phyloP scores from a whole-genome alignment of 257 asterid genomes.

The Solanum chiquidenum region DNA sequence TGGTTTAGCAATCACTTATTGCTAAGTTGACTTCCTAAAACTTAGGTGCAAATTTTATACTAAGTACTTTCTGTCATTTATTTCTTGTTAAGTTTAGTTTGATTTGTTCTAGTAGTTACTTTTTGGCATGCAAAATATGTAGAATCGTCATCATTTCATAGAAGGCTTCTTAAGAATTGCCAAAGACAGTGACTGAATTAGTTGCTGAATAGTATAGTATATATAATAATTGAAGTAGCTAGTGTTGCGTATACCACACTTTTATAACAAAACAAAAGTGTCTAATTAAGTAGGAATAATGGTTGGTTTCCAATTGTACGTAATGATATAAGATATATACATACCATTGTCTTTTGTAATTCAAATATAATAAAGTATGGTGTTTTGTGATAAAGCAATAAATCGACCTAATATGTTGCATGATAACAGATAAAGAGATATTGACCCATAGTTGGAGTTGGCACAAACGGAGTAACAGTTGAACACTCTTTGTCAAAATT shows the following conservation, averaged over 20 bases:
- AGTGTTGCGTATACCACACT: neutral
- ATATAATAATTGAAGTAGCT: neutral
- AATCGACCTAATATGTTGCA: neutral
- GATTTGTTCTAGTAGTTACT: neutral
- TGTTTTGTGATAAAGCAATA: neutral
- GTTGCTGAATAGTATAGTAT: neutral
- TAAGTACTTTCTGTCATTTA: neutral
- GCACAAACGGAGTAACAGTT: neutral
- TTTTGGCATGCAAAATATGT: neutral
- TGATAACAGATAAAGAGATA: neutral
- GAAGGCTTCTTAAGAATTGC: neutral
- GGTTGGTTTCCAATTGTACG: neutral
- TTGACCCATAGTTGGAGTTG: neutral
- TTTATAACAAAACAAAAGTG: neutral
- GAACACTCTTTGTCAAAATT: neutral
- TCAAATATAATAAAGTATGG: neutral
- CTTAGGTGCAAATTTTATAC: neutral
- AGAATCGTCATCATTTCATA: neutral
- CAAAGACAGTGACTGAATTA: slow-evolving; percentile 2
- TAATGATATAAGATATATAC: neutral
- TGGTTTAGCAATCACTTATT: neutral
- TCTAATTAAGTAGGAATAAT: neutral
- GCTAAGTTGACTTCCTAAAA: neutral
- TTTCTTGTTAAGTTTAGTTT: neutral
- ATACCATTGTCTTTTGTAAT: neutral